Conservation (phyloP, 345 rosid genomes). For the Arabis hirsuta region DNA sequence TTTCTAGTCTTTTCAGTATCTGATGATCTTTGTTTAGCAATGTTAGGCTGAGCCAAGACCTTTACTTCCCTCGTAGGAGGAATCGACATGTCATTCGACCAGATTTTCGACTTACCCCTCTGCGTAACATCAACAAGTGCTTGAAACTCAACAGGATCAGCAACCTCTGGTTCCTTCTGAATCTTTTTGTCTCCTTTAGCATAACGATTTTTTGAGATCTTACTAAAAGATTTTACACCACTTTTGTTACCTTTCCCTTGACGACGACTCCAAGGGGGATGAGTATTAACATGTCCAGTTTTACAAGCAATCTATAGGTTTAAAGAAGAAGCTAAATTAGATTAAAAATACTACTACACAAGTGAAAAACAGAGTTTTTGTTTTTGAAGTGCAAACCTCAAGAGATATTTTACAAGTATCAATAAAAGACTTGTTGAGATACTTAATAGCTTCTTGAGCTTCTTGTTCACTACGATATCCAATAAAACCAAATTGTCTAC, state of each 20-base stretch:
- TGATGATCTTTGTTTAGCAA: slow-evolving; percentile 25
- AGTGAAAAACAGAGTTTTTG: slow-evolving; percentile 3
- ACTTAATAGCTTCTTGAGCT: slow-evolving; percentile 79
- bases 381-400: slow-evolving; percentile 57
- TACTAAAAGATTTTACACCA: slow-evolving; percentile 33
- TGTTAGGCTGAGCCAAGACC: slow-evolving; percentile 38
- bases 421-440: slow-evolving; percentile 70
- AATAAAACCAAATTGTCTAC: slow-evolving; percentile 83
- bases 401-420: slow-evolving; percentile 67
- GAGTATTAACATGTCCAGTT: slow-evolving; percentile 69
- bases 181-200: slow-evolving; percentile 44
- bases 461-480: slow-evolving; percentile 77
- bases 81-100: slow-evolving; percentile 71
- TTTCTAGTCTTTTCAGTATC: slow-evolving; percentile 44
- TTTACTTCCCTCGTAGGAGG: slow-evolving; percentile 41
- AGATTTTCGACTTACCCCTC: slow-evolving; percentile 62
- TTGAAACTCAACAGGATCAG: slow-evolving; percentile 52
- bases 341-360: not conserved
- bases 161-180: slow-evolving; percentile 41
- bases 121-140: slow-evolving; percentile 77
- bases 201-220: not conserved
- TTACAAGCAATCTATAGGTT: slow-evolving; percentile 64
- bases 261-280: slow-evolving; percentile 89
- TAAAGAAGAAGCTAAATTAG: not conserved
- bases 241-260: slow-evolving; percentile 42